Evolutionary conservation across 2,329 filamentous ascomycete genomes (phyloP).

Genomic region (Pseudohalonectria lignicola): DNA sequence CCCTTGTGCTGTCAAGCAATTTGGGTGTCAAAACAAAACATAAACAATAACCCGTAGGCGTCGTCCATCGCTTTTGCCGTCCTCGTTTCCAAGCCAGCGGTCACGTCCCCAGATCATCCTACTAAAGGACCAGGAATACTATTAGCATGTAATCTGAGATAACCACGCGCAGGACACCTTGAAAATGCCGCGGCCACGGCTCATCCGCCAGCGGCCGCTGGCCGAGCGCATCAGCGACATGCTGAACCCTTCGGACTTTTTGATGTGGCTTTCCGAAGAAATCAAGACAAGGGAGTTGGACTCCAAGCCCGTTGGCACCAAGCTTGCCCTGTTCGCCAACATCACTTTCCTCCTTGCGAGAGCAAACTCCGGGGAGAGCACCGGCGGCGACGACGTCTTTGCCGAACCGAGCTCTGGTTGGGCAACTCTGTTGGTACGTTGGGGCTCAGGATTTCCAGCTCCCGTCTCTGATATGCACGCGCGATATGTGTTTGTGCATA

Average conservation of each 20-base stretch:
- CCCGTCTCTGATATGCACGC: no score
- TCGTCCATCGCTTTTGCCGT: no score
- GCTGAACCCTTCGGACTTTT: constrained; percentile 79
- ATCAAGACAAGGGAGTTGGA: constrained; percentile 89
- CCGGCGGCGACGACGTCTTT: constrained; percentile 64
- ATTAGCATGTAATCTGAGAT: no score
- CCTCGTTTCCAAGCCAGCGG: no score
- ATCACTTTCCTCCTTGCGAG: constrained; percentile 71
- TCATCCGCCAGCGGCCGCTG: constrained; percentile 74
- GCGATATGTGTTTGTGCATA: not conserved
- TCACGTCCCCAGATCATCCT: no score
- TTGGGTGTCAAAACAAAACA: no score
- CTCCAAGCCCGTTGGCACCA: constrained; percentile 64
- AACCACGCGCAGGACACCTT: no score
- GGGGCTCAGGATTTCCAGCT: no score
- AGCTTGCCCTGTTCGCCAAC: constrained; percentile 68
- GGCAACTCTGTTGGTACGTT: constrained; percentile 44
- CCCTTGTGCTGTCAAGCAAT: no score
- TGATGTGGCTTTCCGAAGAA: constrained; percentile 87
- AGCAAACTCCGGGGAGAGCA: constrained; percentile 54
- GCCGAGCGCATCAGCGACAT: constrained; percentile 68
- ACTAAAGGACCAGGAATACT: no score
- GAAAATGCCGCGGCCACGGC: constrained; percentile 44
- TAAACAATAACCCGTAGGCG: no score
- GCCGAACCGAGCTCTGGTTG: constrained; percentile 52